Percentiles rank a stretch among this genome's conserved stretches.
Evolutionary conservation across 164 flowering plant genomes (phyloP).

Genomic region (Piper betle): DNA sequence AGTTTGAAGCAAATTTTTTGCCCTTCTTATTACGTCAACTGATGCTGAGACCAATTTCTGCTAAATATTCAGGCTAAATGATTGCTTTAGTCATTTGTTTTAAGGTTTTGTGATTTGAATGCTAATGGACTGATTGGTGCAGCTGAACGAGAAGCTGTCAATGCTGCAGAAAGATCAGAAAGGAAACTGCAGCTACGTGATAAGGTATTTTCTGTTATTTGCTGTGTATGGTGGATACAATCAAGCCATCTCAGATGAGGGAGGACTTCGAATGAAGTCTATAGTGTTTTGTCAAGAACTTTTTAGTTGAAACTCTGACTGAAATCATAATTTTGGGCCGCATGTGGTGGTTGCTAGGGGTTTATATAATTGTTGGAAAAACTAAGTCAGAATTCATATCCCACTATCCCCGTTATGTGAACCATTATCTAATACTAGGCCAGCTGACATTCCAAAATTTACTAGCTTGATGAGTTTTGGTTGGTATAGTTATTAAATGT

Average conservation of each 20-base stretch:
- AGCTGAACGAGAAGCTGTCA: constrained; percentile 92
- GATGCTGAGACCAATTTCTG: too few relatives aligned
- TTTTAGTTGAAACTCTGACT: neutral
- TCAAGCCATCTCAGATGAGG: neutral
- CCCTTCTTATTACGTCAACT: too few relatives aligned
- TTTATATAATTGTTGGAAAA: too few relatives aligned
- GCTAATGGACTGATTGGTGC: constrained; percentile 9
- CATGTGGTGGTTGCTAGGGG: too few relatives aligned
- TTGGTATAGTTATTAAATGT: neutral
- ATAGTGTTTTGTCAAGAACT: neutral
- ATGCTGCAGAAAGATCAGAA: constrained; percentile 86
- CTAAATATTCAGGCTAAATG: too few relatives aligned
- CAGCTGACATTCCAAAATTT: too few relatives aligned
- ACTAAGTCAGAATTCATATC: too few relatives aligned
- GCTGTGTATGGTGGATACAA: neutral
- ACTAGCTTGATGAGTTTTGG: neutral
- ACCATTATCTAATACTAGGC: too few relatives aligned
- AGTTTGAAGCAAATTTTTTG: too few relatives aligned
- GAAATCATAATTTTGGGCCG: neutral
- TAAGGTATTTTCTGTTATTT: constrained; percentile 40
- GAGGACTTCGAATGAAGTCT: neutral
- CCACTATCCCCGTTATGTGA: too few relatives aligned
- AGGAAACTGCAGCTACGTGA: constrained; percentile 74
- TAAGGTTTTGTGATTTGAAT: neutral
- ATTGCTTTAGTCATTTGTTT: too few relatives aligned